Evolutionary conservation across 164 flowering plant genomes (phyloP), one percentile per base, ranked within the genome.

Genomic region (Magnolia kwangsiensis): DNA sequence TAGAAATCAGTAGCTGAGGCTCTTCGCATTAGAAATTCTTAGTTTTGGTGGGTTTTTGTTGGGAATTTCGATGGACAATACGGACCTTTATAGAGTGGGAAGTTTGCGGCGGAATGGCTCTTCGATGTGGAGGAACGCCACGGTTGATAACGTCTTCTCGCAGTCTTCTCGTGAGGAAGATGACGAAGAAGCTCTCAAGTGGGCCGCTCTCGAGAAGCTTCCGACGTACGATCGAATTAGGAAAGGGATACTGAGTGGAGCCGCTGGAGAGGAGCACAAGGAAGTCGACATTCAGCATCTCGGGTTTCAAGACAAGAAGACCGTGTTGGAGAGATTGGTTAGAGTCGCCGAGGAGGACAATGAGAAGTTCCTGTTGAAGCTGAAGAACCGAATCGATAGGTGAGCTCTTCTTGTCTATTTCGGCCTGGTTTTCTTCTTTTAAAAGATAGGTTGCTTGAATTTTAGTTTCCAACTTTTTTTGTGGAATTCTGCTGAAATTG

Each of bases 281-380:
- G 88, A 86, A 63, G 68, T 87, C 23, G 87, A 87, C 55, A 78
- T 88, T n/a, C 55, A 77, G 1, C 74, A 73, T 69, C 85, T 87
- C 74, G 88, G 85, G 13, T 72, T 76, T 18, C 78, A 75, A 69
- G 91, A 89, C 27, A 87, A 78, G 78, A 82, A 76, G 69, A 69
- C 31, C n/a, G 59, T 91, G 75, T 21, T 91, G 50, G 92, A 92
- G 61, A 89, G 89, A 73, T 80, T 92, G 37, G 79, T 91, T 0
- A 86, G 78, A 71, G 83, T 81, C 74, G 91, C 91, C 1, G 94
- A 89, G 64, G 86, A 88, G 49, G 93, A 88, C 73, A 89, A 92
- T 78, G 95, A 89, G 82, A 84, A 81, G 77, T 89, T 89, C 84
- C 82, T 92, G 80, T 61, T 83, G 69, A 89, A 91, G 85, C 90